These are phyloP conservation scores for Zizania palustris DNA, from an alignment of 202 grass and related monocot species.

Conservation along the genomic window DNA sequence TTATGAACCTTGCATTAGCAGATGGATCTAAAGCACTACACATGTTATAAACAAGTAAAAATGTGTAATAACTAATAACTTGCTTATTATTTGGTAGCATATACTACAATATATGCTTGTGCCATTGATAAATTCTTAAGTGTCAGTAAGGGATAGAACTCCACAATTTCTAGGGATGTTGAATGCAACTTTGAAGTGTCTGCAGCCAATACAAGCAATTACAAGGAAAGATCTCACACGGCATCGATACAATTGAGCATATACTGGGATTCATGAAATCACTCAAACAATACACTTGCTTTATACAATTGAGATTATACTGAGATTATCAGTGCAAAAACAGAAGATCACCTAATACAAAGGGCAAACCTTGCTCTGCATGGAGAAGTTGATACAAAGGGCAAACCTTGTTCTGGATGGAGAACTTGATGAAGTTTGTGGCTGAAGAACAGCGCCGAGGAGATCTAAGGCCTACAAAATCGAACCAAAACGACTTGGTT, in stretches of 20 bases:
- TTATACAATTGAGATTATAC: background rate
- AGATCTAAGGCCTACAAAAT: conserved; percentile 61
- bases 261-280: background rate
- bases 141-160: background rate
- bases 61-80: background rate
- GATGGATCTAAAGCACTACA: background rate
- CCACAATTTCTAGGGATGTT: background rate
- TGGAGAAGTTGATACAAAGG: conserved; percentile 43
- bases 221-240: background rate
- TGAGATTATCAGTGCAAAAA: background rate
- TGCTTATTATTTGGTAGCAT: background rate
- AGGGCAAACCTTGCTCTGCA: conserved; percentile 55
- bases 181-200: background rate
- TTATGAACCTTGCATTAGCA: background rate
- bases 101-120: background rate
- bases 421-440: conserved; percentile 99
- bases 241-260: background rate
- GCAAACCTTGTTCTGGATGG: conserved; percentile 85
- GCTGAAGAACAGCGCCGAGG: conserved; percentile 84
- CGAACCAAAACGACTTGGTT: conserved; percentile 11
- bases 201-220: background rate
- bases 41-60: background rate
- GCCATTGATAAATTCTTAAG: background rate
- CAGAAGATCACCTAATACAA: background rate
- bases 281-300: too few species aligned